Conservation (phyloP, 257 asterid genomes). For the Scutellaria galericulata region DNA sequence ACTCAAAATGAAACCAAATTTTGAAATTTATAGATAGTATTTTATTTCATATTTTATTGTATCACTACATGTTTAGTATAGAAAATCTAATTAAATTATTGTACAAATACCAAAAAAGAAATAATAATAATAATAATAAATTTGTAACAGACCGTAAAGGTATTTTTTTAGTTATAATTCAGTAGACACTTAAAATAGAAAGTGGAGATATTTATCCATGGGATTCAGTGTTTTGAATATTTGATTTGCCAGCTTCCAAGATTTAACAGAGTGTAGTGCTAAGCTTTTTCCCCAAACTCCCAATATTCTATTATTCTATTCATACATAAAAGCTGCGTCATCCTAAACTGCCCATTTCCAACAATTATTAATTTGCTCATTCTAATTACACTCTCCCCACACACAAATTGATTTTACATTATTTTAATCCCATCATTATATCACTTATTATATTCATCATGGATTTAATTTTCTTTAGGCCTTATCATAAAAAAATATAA, state of each 20-base stretch:
- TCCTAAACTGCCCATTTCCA: not conserved
- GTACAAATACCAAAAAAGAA: too few species aligned
- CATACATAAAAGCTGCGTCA: constrained; percentile 1
- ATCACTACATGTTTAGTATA: too few species aligned
- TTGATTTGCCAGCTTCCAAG: constrained; percentile 37
- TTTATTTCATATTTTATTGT: too few species aligned
- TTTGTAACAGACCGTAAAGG: not conserved
- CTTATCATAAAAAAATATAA: too few species aligned
- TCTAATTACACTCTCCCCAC: not conserved
- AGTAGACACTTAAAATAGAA: constrained; percentile 23
- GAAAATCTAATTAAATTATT: too few species aligned
- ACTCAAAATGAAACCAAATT: too few species aligned
- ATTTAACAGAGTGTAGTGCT: constrained; percentile 22
- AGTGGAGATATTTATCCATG: not conserved
- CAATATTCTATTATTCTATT: constrained; percentile 5
- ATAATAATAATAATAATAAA: not conserved
- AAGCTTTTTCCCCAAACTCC: not conserved
- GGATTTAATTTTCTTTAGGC: too few species aligned
- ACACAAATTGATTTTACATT: not conserved
- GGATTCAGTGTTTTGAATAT: constrained; percentile 30
- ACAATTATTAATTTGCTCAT: not conserved
- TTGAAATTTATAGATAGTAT: too few species aligned
- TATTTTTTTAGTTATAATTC: not conserved
- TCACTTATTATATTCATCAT: too few species aligned
- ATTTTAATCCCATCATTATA: too few species aligned